Evolutionary conservation across 78 protist species (phyloP).

Genomic region (Dictyostelium firmibasis): DNA sequence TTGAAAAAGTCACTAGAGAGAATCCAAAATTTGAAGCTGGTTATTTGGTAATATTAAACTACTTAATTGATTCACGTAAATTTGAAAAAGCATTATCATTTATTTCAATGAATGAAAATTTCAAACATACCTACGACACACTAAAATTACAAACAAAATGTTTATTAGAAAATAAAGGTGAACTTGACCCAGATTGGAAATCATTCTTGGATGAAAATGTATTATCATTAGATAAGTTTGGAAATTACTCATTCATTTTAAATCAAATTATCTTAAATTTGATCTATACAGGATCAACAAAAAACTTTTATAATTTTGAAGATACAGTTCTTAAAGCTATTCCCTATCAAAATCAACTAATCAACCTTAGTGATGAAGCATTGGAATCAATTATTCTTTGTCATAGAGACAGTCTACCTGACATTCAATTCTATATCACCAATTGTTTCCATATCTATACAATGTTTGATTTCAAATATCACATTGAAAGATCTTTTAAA

Average conservation of each 20-base stretch:
- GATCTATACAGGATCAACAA: background rate
- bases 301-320: background rate
- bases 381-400: background rate
- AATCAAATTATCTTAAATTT: background rate
- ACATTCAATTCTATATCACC: background rate
- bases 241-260: background rate
- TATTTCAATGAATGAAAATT: background rate
- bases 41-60: background rate
- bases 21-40: background rate
- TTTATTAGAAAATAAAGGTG: background rate
- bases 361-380: background rate
- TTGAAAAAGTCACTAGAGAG: background rate
- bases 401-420: background rate
- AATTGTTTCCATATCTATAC: background rate
- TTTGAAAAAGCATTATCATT: background rate
- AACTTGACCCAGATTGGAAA: background rate
- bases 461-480: background rate
- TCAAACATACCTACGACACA: background rate
- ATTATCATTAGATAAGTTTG: background rate
- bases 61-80: background rate
- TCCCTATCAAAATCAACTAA: background rate
- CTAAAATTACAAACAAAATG: background rate
- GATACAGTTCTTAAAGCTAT: background rate
- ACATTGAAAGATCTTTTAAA: too few relatives aligned
- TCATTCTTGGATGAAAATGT: background rate